Evolutionary conservation across 1,139 yeast species (phyloP), one percentile per base, ranked within the genome.

Genomic region (Entelexis sorbosivorans): DNA sequence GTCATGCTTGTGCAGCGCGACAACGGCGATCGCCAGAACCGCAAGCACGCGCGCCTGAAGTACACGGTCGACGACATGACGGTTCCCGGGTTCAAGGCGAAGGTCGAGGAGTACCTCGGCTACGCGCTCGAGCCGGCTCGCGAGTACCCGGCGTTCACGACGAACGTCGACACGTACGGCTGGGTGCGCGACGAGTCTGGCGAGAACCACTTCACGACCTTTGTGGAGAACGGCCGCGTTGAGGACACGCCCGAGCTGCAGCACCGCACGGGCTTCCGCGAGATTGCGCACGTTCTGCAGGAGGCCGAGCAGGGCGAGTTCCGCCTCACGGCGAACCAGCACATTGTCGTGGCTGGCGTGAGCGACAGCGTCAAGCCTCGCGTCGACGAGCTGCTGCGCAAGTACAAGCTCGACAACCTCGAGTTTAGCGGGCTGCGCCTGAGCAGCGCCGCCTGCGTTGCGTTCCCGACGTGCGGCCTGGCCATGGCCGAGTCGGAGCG

Each of bases 401-500:
- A 83, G 65, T 85, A 83, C 70, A 85, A 83, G 68, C 76, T 91
- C 60, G 95, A 87, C 66, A 88, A 88, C 69, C 76, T 89, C 50
- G 78, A 81, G 58, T 84, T 82, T 68, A 81, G 94, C 46, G 95
- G 84, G 2, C 74, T 91, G 64, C 79, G 97, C 66, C 75, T 87
- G 58, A 82, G 95, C 8, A 87, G 96, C 10, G 91, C 95, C 36
- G 95, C 97, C 0, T 91, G 98, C 78, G 98, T 91, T 54, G 96
- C 96, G 1, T 82, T 91, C 78, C 98, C 98, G 60, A 91, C 97
- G 2, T 91, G 98, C 79, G 97, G 97, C 59, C 77, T 89, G 64
- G 97, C 97, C 20, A 88, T 91, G 96, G 97, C 98, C 26, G 98
- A 91, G 71, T 83, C 95, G 45, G 98, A 91, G 73, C 81, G 98